Base-by-base conservation (phyloP, 495 filamentous ascomycete species). In the Penicillium maclennaniae region DNA sequence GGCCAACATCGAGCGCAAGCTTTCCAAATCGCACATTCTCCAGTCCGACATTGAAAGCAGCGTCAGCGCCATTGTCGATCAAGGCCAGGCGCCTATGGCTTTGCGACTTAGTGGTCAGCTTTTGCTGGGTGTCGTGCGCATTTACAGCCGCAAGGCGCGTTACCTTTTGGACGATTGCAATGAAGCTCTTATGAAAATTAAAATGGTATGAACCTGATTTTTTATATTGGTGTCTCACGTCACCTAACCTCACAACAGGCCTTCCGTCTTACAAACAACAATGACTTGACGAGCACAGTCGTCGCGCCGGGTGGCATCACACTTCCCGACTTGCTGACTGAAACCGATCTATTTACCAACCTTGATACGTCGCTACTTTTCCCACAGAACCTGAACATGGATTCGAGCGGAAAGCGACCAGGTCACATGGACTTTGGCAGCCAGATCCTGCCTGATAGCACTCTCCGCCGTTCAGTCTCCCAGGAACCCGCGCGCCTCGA, bases 131-230 rank as follows among this genome's bases (percentile, higher is more conserved):
- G 93, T 98, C 36, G 95, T 96, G 54, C 81, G 93, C 58, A 98
- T 98, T 48, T 97, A 98, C 70, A 95, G 91, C 66, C 82, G 95
- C 53, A 98, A 98, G 72, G 91, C 93, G 62, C 87, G 91, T 55
- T 98, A 98, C 68, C 77, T 98, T 14, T 74, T 97, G 37, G 93
- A 97, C 66, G 93, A 98, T 67, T 98, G 93, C 75, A 95, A 92
- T 63, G 93, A 98, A 72, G 92, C 93, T 23, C 74, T 97, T 50
- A 84, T 93, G 78, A 97, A 96, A 71, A 95, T 98, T 61, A 97
- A 97, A 67, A 93, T 97, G 92, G 92, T 96, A 79, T 23, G 80
- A 51, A 28, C n/a, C 17, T 14, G 17, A 25, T 15, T 17, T 31
- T 31, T 6, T n/a, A 3, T 3, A 1, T 8, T 7, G 12, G 3